Base-by-base conservation (phyloP, 176 grass and related monocot genomes). In the Panicum miliaceum region DNA sequence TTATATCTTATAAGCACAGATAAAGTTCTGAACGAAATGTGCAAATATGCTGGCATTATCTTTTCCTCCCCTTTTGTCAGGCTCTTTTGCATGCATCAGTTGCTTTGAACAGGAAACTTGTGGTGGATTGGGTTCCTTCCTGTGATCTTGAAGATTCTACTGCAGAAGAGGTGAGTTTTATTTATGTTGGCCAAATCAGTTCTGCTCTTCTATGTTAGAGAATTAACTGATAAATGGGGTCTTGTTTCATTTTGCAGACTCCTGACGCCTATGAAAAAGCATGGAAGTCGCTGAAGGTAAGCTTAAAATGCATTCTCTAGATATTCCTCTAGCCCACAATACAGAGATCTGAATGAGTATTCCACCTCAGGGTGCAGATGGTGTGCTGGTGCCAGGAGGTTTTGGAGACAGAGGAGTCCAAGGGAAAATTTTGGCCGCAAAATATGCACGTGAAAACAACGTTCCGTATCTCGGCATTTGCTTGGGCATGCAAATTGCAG, bases 401-500 rank as follows among this genome's bases (percentile, higher is more conserved):
- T 99, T 99, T 68, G 96, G 96, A 78, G 93, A 94, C 61, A 91
- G 96, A 90, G 96, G 96, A 12, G 89, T 99, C 46, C 84, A 96
- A 79, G 96, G 96, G 5, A 99, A 99, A 91, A 96, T 99, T 14
- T 88, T 96, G 45, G 96, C 96, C 53, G 91, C 96, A 40, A 94
- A 96, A 86, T 93, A 94, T 48, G 96, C 96, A 2, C 87, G 96
- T 6, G 91, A 94, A 86, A 92, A 92, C 22, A 90, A 92, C 52
- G 52, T 98, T 82, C 93, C 96, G 0, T 99, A 94, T 82, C 84
- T 99, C 20, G 96, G 96, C 18, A 99, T 99, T 82, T 99, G 96
- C 81, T 68, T 99, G 76, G 93, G 96, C 37, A 96, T 99, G 96
- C 93, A 99, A 85, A 92, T 96, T 89, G 96, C 91, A 6, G 96